These are phyloP conservation scores for Colletotrichum chlorophyti DNA, from an alignment of 2,329 filamentous ascomycete genomes.

Conservation along the genomic window DNA sequence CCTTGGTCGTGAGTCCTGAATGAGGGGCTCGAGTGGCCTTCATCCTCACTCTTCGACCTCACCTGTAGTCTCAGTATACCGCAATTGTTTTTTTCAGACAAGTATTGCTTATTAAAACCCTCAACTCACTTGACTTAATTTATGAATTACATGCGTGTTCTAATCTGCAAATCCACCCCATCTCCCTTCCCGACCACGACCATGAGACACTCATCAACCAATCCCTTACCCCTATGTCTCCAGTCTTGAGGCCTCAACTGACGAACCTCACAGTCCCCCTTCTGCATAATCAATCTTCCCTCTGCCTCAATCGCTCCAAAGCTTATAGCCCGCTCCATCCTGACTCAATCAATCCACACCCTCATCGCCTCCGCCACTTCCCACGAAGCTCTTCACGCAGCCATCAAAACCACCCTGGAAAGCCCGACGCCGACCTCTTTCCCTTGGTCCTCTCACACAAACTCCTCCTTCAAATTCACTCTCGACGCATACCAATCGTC, in stretches of 20 bases:
- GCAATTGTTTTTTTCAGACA: too few species aligned
- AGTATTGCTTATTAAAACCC: too few species aligned
- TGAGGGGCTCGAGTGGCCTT: background rate
- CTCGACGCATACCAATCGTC: constrained; percentile 84
- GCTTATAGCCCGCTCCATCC: constrained; percentile 78
- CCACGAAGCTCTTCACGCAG: constrained; percentile 72
- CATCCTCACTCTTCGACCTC: background rate
- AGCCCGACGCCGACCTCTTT: constrained; percentile 39
- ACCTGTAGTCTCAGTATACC: too few species aligned
- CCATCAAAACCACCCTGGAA: constrained; percentile 54
- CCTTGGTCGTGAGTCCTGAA: too few species aligned
- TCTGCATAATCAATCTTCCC: constrained; percentile 77
- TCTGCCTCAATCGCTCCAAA: constrained; percentile 68
- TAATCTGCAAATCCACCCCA: background rate
- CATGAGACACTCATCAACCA: too few species aligned
- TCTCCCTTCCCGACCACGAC: background rate
- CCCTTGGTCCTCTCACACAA: constrained; percentile 72
- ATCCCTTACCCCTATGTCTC: background rate
- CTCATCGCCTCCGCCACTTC: constrained; percentile 80
- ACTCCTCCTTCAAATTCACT: constrained; percentile 79
- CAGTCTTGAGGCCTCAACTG: too few species aligned
- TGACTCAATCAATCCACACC: constrained; percentile 85
- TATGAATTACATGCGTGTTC: too few species aligned
- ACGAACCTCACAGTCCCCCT: constrained; percentile 75
- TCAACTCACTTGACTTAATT: background rate